Conservation (phyloP, 2,329 filamentous ascomycete genomes). For the Pseudogymnoascus sp. region DNA sequence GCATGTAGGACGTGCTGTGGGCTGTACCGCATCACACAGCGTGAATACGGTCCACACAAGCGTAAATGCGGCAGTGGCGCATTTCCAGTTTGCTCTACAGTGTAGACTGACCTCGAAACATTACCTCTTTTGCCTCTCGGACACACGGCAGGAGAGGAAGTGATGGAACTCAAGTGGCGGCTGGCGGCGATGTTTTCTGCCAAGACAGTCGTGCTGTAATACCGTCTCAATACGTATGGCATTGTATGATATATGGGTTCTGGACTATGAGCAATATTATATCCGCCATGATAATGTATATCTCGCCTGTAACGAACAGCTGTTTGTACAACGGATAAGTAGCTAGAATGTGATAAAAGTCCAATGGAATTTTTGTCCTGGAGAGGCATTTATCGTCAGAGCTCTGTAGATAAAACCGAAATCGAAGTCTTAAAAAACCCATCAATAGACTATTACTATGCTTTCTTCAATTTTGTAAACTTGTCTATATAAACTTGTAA, state of each 20-base stretch:
- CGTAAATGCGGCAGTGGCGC: not conserved
- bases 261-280: not conserved
- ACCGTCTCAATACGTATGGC: not conserved
- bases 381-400: not conserved
- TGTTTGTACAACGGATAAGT: not conserved
- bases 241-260: not conserved
- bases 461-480: not conserved
- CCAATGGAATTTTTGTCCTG: too few species aligned
- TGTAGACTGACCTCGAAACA: not conserved
- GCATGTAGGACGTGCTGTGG: not conserved
- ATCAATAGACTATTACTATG: not conserved
- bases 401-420: not conserved
- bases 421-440: not conserved
- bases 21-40: not conserved
- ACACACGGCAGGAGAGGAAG: not conserved
- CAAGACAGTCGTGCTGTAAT: not conserved
- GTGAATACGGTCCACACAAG: not conserved
- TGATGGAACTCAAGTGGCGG: not conserved
- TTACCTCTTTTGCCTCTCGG: not conserved
- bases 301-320: not conserved
- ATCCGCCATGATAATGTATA: not conserved
- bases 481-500: not conserved
- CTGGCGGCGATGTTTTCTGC: not conserved
- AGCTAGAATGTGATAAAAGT: not conserved
- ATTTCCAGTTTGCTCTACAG: not conserved